Base-by-base conservation (phyloP, 2,329 filamentous ascomycete genomes). In the Leptographium procerum region DNA sequence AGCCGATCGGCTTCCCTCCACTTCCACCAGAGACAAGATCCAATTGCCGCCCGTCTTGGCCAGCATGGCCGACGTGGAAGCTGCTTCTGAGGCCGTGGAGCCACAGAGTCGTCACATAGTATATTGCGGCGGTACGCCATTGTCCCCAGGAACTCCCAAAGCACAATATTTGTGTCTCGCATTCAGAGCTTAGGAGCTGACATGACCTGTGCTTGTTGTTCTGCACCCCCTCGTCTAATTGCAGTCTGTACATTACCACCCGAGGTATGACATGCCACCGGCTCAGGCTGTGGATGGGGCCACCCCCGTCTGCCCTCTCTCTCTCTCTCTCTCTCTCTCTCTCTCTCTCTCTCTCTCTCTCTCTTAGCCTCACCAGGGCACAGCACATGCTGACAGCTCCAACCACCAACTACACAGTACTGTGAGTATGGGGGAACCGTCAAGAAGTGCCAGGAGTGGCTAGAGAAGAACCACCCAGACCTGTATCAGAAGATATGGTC, bases 381-480 rank as follows among this genome's bases (percentile, higher is more conserved):
- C n/a, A n/a, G n/a, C n/a, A n/a, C 48, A 13, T 48, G 29, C 13
- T 55, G n/a, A 31, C 24, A 19, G 6, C 22, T n/a, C n/a, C 55
- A 43, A 43, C 40, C 40, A n/a, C 26, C n/a, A n/a, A n/a, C n/a
- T n/a, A 43, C 8, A 40, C 16, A 97, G 94, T 99, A 96, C 77
- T 99, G 94, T 78, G 94, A 99, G 76, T 97, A 96, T 73, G 94
- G 94, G 69, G 92, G 91, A 64, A 97, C 91, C 45, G 86, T 88
- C 28, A 96, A 91, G 75, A 99, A 96, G 76, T 99, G 94, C 76
- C 88, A 92, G 73, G 91, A 97, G 72, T 99, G 94, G 94, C 84
- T 99, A 24, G 77, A 89, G 68, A 82, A 85, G 64, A 80, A 84
- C 64, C 81, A 96, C 66, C 82, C 85, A 3, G 78, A 81, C 52